Evolutionary conservation across 306 rosid genomes (phyloP), one percentile per base, ranked within the genome.

Genomic region (Delonix regia): DNA sequence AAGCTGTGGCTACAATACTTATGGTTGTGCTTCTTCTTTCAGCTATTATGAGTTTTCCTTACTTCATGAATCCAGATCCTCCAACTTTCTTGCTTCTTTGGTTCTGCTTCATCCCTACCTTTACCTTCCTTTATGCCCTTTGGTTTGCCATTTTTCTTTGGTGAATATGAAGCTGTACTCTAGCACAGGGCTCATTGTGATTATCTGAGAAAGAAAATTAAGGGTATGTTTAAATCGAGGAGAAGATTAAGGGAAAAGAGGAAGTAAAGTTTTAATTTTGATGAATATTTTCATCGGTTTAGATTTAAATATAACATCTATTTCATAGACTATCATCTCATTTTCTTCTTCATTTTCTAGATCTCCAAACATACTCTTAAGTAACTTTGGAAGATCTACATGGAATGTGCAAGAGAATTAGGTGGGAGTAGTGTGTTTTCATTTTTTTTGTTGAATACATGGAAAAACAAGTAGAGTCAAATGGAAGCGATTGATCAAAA

Each of bases 131-230:
- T 2, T 85, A 85, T 59, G 56, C 71, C 1, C 0, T 71, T 49
- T 75, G 76, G 33, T 84, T 85, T 4, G 76, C 27, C 2, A 1
- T 75, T 65, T 82, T 79, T 1, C 62, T 82, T 59, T 82, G 86
- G 88, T 79, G 74, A n/a, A n/a, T n/a, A n/a, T n/a, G n/a, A 85
- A 65, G 30, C 28, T 21, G 6, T 33, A n/a, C 71, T 38, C 51
- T 9, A 5, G 19, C 38, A 27, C 25, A 24, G 21, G 21, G 21
- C 16, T 28, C 11, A 59, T 12, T 7, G 33, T 57, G n/a, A 25
- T 25, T 25, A 3, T 57, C 64, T 57, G 18, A 34, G 13, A 56
- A 57, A 24, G 14, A 30, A 30, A 30, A 16, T 24, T 12, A 56
- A 56, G 10, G 24, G 62, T 24, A 56, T 56, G 33, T 56, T 24